These are phyloP conservation scores for Dendrobium catenatum DNA, from an alignment of 106 monocot genomes.

Conservation along the genomic window DNA sequence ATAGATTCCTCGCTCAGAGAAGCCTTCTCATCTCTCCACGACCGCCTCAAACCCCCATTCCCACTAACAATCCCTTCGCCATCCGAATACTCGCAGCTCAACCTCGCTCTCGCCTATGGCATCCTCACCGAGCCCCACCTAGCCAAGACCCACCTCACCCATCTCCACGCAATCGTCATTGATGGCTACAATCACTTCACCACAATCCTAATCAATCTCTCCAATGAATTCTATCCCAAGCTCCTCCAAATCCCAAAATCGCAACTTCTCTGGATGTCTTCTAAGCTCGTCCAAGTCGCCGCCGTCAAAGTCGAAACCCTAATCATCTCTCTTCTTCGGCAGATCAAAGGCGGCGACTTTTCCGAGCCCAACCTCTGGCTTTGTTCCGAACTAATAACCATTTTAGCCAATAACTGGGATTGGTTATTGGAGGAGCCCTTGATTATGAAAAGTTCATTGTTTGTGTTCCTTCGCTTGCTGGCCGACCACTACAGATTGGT, in stretches of 20 bases:
- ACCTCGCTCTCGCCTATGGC: conserved; percentile 39
- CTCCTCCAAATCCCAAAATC: conserved; percentile 30
- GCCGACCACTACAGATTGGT: conserved; percentile 59
- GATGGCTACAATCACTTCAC: conserved; percentile 66
- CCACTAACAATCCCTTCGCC: conserved; percentile 33
- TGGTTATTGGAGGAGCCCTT: conserved; percentile 40
- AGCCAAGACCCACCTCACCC: conserved; percentile 37
- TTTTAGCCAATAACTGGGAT: conserved; percentile 37
- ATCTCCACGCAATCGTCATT: conserved; percentile 59
- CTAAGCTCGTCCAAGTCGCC: conserved; percentile 17
- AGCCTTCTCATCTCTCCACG: conserved; percentile 35
- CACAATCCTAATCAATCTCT: conserved; percentile 33
- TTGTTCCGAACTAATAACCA: conserved; percentile 22
- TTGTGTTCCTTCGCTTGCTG: conserved; percentile 55
- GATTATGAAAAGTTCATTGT: conserved; percentile 37
- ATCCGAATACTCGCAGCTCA: conserved; percentile 40
- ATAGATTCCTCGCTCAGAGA: conserved; percentile 26
- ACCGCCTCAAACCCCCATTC: conserved; percentile 51
- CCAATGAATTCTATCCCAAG: conserved; percentile 24
- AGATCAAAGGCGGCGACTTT: conserved; percentile 51
- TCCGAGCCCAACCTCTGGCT: conserved; percentile 42
- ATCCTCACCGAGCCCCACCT: conserved; percentile 39
- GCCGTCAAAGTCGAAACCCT: conserved; percentile 29
- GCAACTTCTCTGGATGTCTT: conserved; percentile 39
- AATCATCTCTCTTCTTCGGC: conserved; percentile 43